phyloP scores from a whole-genome alignment of 2,329 filamentous ascomycete species.

The Fusarium compactum region DNA sequence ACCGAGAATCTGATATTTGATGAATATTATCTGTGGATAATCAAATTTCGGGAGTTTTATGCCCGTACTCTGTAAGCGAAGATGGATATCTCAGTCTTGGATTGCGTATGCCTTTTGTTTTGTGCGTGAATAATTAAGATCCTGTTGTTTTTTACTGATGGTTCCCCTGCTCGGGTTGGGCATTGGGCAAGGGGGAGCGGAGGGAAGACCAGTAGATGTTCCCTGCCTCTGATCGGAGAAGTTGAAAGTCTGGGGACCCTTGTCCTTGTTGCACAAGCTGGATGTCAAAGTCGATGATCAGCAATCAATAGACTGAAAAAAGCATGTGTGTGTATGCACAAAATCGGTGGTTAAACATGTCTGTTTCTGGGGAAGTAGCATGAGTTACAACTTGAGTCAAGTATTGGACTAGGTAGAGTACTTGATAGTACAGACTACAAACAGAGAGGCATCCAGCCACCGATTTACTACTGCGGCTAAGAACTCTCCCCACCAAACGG shows the following conservation, averaged over 20 bases:
- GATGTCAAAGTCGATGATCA: conserved; percentile 7
- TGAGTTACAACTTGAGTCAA: neutral
- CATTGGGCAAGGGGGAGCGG: neutral
- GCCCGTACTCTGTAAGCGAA: neutral
- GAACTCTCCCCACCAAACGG: neutral
- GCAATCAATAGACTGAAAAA: conserved; percentile 3
- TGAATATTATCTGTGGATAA: conserved; percentile 2
- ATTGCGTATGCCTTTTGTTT: neutral
- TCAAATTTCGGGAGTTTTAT: neutral
- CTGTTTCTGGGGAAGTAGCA: neutral
- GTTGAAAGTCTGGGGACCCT: conserved; percentile 13
- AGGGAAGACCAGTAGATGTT: conserved; percentile 9
- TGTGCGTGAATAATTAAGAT: neutral
- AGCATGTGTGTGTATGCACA: conserved; percentile 3
- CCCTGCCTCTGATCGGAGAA: conserved; percentile 32
- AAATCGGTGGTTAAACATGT: neutral
- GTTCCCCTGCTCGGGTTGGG: conserved; percentile 14
- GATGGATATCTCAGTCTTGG: neutral
- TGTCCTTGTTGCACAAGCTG: conserved; percentile 4
- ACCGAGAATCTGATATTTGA: neutral
- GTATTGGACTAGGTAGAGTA: neutral
- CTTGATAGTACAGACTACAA: neutral
- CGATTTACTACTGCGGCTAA: conserved; percentile 9
- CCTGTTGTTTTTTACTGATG: neutral
- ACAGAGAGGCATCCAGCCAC: neutral